A percentile compares a stretch with the other conserved stretches of the same genome.
Conservation (phyloP, 495 filamentous ascomycete genomes). For the Aspergillus coremiiformis region DNA sequence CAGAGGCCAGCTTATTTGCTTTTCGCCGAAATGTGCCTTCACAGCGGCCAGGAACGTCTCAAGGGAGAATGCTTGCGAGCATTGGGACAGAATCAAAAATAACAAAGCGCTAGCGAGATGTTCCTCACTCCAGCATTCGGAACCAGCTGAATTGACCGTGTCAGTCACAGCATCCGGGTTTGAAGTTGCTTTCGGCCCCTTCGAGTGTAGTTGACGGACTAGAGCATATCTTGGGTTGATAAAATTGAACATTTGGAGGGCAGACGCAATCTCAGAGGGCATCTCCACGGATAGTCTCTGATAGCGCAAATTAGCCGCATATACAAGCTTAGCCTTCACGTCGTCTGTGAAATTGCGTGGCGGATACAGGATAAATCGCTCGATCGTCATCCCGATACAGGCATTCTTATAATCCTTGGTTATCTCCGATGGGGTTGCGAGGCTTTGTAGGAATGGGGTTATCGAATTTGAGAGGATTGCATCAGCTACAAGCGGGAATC, state of each 20-base stretch:
- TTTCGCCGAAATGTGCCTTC: constrained; percentile 46
- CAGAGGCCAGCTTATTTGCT: constrained; percentile 69
- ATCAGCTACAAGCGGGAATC: constrained; percentile 55
- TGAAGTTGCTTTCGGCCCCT: constrained; percentile 55
- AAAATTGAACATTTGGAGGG: constrained; percentile 65
- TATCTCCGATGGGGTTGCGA: constrained; percentile 50
- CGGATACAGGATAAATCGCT: constrained; percentile 72
- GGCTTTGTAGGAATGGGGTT: constrained; percentile 62
- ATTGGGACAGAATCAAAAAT: constrained; percentile 68
- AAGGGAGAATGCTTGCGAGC: constrained; percentile 60
- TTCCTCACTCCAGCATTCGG: constrained; percentile 65
- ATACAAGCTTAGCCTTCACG: constrained; percentile 57
- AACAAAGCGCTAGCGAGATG: constrained; percentile 76
- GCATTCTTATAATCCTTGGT: constrained; percentile 57
- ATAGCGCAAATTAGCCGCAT: constrained; percentile 63
- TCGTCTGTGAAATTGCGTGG: constrained; percentile 74
- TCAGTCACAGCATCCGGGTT: constrained; percentile 49
- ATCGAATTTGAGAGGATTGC: constrained; percentile 70
- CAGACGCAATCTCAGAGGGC: constrained; percentile 64
- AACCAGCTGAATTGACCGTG: constrained; percentile 57
- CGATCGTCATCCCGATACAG: constrained; percentile 69
- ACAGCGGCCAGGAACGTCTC: constrained; percentile 64
- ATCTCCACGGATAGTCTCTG: constrained; percentile 50
- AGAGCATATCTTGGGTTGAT: constrained; percentile 58
- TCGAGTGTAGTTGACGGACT: constrained; percentile 68